Percentiles rank a stretch among this genome's conserved stretches.
phyloP scores from a whole-genome alignment of 2,329 filamentous ascomycete genomes.

The Colletotrichum trifolii region DNA sequence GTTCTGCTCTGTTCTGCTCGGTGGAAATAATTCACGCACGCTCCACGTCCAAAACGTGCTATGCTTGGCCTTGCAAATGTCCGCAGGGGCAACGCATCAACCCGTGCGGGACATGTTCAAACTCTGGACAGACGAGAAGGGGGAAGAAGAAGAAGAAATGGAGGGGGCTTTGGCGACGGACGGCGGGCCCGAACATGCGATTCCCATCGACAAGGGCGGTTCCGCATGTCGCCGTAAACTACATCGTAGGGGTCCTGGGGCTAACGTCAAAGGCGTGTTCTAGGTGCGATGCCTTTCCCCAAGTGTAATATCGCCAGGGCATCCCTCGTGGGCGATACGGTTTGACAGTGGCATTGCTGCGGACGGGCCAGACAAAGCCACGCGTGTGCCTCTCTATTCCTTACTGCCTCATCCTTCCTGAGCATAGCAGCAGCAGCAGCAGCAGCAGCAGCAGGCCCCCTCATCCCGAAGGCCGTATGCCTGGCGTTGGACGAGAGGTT shows the following conservation, averaged over 20 bases:
- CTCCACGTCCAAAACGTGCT: background rate
- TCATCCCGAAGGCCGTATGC: slow-evolving; percentile 28
- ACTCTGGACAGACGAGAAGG: background rate
- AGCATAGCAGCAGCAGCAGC: no score
- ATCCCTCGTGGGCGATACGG: slow-evolving; percentile 7
- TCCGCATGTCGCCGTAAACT: slow-evolving; percentile 12
- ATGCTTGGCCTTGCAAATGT: background rate
- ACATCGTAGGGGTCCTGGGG: background rate
- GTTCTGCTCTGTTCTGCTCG: no score
- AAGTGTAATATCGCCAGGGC: slow-evolving; percentile 10
- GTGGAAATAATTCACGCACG: no score
- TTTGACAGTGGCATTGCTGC: slow-evolving; percentile 16
- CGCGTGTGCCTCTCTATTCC: slow-evolving; percentile 20
- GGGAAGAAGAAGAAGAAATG: background rate
- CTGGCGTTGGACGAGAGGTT: background rate
- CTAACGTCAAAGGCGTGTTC: background rate
- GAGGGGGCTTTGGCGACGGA: slow-evolving; percentile 15
- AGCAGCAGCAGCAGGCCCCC: background rate
- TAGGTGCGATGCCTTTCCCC: background rate
- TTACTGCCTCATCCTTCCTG: background rate
- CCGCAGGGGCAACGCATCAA: background rate
- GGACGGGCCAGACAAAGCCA: background rate
- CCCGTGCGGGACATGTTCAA: no score
- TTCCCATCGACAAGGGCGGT: background rate
- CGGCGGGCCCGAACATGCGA: slow-evolving; percentile 29